These are phyloP conservation scores for Beauveria pseudobassiana DNA, from an alignment of 2,329 filamentous ascomycete genomes.

Conservation along the genomic window DNA sequence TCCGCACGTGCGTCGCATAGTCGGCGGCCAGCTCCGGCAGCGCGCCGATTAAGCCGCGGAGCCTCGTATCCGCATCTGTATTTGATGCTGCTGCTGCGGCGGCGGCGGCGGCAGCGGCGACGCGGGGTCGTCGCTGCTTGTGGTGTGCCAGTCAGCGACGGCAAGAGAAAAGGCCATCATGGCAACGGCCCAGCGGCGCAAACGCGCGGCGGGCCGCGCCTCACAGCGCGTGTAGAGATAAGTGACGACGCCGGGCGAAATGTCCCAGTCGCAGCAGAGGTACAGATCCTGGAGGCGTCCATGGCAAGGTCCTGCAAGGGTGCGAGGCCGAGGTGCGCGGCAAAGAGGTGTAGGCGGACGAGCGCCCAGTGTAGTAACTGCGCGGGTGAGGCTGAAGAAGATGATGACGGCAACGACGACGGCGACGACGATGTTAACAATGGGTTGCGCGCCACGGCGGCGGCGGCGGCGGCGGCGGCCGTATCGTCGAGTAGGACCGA, in stretches of 20 bases:
- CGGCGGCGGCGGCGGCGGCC: slow-evolving; percentile 17
- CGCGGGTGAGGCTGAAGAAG: slow-evolving; percentile 13
- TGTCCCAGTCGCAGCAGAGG: slow-evolving; percentile 51
- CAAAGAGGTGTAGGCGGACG: slow-evolving; percentile 50
- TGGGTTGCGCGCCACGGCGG: too few relatives aligned
- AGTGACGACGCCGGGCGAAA: slow-evolving; percentile 41
- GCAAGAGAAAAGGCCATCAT: slow-evolving; percentile 52
- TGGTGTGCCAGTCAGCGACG: slow-evolving; percentile 18
- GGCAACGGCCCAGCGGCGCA: slow-evolving; percentile 52
- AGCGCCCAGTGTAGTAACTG: slow-evolving; percentile 47
- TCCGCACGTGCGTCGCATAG: slow-evolving; percentile 43
- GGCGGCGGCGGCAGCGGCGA: slow-evolving; percentile 15
- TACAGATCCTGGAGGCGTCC: slow-evolving; percentile 54
- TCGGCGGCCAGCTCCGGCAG: slow-evolving; percentile 42
- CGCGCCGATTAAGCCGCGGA: slow-evolving; percentile 35
- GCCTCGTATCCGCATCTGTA: slow-evolving; percentile 19
- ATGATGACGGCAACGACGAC: too few relatives aligned
- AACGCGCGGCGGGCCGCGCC: slow-evolving; percentile 38
- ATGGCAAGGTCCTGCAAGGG: slow-evolving; percentile 49
- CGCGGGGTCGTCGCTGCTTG: slow-evolving; percentile 7
- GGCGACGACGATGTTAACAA: too few relatives aligned
- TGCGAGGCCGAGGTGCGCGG: slow-evolving; percentile 40
- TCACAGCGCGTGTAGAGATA: slow-evolving; percentile 50
- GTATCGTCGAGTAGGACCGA: slow-evolving; percentile 35
- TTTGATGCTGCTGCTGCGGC: slow-evolving; percentile 14